phyloP scores from a whole-genome alignment of 1,284 basidiomycete species.

The Volvariella volvacea region DNA sequence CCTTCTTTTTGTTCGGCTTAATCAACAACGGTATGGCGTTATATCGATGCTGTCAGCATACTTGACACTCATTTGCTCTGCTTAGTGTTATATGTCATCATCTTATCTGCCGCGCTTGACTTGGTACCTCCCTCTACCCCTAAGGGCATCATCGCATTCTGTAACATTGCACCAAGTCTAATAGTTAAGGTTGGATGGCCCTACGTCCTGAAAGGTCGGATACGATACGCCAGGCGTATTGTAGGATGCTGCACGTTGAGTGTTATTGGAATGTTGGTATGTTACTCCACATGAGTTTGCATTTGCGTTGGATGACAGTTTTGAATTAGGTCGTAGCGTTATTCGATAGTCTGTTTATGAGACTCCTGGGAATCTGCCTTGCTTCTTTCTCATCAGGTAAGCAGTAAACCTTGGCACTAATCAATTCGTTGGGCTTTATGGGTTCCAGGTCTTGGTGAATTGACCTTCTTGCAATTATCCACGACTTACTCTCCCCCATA shows the following conservation, averaged over 20 bases:
- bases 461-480: slow-evolving; percentile 92
- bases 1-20: slow-evolving; percentile 56
- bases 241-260: slow-evolving; percentile 70
- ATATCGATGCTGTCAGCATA: not conserved
- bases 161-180: slow-evolving; percentile 81
- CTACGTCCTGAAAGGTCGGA: slow-evolving; percentile 77
- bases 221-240: slow-evolving; percentile 74
- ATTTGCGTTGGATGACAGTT: not conserved
- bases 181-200: slow-evolving; percentile 92
- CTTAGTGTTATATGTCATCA: slow-evolving; percentile 89
- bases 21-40: slow-evolving; percentile 46
- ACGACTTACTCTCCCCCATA: slow-evolving; percentile 74
- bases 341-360: slow-evolving; percentile 61
- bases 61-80: not conserved
- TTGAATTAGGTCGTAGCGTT: slow-evolving; percentile 70
- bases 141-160: slow-evolving; percentile 90
- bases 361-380: slow-evolving; percentile 81
- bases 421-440: slow-evolving; percentile 4
- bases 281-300: slow-evolving; percentile 12
- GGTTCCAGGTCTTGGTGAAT: slow-evolving; percentile 74
- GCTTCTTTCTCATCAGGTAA: slow-evolving; percentile 88
- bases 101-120: slow-evolving; percentile 92
- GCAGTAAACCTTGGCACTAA: slow-evolving; percentile 3
- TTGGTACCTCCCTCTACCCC: slow-evolving; percentile 87
- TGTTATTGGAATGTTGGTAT: slow-evolving; percentile 76